Evolutionary conservation across 2,329 filamentous ascomycete genomes (phyloP), one percentile per base, ranked within the genome.

Genomic region (Colletotrichum eremochloae): DNA sequence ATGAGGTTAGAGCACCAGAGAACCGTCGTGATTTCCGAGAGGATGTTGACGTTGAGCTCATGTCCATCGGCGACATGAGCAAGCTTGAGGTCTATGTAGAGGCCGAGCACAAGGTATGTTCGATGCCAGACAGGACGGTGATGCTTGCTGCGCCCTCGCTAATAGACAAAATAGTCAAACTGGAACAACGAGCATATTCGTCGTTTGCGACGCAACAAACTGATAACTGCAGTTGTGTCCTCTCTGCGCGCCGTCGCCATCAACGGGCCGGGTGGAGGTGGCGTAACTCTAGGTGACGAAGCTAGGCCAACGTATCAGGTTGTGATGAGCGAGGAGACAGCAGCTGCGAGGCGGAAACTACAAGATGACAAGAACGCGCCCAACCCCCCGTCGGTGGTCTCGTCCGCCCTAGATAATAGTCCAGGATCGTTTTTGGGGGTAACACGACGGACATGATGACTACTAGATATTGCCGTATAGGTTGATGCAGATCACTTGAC

Each of bases 171-270:
- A 84, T 92, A 92, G 75, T 91, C 89, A 38, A 92, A 91, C 77
- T 92, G 90, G 90, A 90, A 92, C 76, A 93, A 93, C 76, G 91
- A 93, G 78, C 82, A 90, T 64, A 84, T 92, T 36, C 89, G 91
- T 82, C 84, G 92, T 1, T 88, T 91, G 71, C 88, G 91, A 52
- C 88, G 91, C 74, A 93, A 93, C 82, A 93, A 92, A 79, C 92
- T 93, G 82, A 92, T 93, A 76, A 92, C 90, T 77, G 89, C 90
- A 58, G 81, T 93, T 71, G 92, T 92, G 87, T 84, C 91, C 38
- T 85, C 86, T 29, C 87, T 93, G 76, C 88, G 91, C 76, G 89
- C 92, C 71, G 84, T 90, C 62, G 89, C 90, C 67, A 92, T 93
- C 76, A 90, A 93, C 18, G 68, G 68, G 5, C 61, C 40, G 11